Evolutionary conservation across 2,329 filamentous ascomycete species (phyloP).

Genomic region (Gremmenia infestans): DNA sequence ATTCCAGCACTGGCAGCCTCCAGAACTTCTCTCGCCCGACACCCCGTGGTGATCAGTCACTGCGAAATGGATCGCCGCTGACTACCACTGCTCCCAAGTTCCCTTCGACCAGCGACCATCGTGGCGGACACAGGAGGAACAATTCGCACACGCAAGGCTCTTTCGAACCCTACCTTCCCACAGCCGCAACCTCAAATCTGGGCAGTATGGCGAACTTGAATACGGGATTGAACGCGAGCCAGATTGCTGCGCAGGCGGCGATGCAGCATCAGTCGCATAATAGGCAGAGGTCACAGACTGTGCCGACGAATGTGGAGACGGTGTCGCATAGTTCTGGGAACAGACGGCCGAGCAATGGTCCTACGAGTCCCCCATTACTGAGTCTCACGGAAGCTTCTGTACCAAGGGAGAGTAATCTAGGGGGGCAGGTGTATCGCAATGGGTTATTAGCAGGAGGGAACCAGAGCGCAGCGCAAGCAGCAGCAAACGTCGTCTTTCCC

Average conservation of each 20-base stretch:
- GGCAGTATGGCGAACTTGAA: conserved; percentile 30
- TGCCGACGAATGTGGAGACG: conserved; percentile 46
- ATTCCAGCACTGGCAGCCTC: conserved; percentile 40
- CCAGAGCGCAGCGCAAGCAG: conserved; percentile 62
- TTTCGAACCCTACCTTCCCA: conserved; percentile 70
- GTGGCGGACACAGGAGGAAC: conserved; percentile 51
- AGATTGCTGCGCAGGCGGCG: conserved; percentile 75
- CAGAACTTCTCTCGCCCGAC: conserved; percentile 57
- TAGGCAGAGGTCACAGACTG: conserved; percentile 70
- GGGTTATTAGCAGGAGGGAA: conserved; percentile 53
- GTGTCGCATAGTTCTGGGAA: conserved; percentile 17
- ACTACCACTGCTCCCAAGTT: conserved; percentile 35
- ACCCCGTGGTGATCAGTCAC: conserved; percentile 17
- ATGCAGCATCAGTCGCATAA: conserved; percentile 53
- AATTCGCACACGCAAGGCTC: conserved; percentile 71
- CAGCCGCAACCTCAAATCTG: conserved; percentile 39
- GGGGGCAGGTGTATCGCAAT: conserved; percentile 49
- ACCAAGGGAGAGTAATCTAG: conserved; percentile 52
- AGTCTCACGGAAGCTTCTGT: conserved; percentile 62
- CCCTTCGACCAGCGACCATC: conserved; percentile 27
- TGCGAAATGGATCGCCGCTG: conserved; percentile 38
- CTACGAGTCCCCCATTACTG: conserved; percentile 56
- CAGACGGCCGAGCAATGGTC: conserved; percentile 37
- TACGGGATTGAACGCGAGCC: conserved; percentile 55
- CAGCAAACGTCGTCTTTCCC: conserved; percentile 68